Evolutionary conservation across 352 stramenopile species (phyloP), one percentile per base, ranked within the genome.

Genomic region (Pythium apleroticum): DNA sequence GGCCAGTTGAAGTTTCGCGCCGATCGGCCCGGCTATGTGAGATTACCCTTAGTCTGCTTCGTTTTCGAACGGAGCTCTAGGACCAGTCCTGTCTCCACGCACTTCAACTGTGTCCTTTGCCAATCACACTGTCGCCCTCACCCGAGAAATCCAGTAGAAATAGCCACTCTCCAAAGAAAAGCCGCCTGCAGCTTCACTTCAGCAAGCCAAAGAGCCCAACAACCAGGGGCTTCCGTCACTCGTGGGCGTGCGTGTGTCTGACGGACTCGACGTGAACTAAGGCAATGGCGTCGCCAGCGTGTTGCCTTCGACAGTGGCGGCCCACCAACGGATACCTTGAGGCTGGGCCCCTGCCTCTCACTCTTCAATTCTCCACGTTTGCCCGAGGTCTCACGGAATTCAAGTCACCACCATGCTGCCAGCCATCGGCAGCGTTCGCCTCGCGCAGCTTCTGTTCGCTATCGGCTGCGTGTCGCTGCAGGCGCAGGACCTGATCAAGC

Each of bases 81-180:
- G 39, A 24, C 39, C n/a, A 19, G 43, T 15, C 43, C 43, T 12
- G 43, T 50, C 43, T 50, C 43, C 43, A 50, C 43, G 43, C 43
- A 50, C 43, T 50, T 50, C 43, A 50, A 50, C 43, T 37, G 49
- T 31, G 52, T 37, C 22, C 49, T 30, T n/a, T 30, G 52, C 37
- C 58, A 57, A 45, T 65, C 28, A 24, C 14, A 55, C 6, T n/a
- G 17, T 20, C 35, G n/a, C 57, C 45, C 39, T 30, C 20, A 11
- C 9, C 10, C 17, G 22, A 65, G 64, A 71, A 71, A 71, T 71
- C 64, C 64, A 71, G 64, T 71, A 24, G 45, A 39, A 8, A 22
- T 19, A 52, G n/a, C 57, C 64, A 71, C 64, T 66, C 39, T 69
- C 35, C 27, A 33, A 20, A 33, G 14, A 55, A 39, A 24, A 55